Base-by-base conservation (phyloP, 164 flowering plant genomes). In the Vitis riparia region DNA sequence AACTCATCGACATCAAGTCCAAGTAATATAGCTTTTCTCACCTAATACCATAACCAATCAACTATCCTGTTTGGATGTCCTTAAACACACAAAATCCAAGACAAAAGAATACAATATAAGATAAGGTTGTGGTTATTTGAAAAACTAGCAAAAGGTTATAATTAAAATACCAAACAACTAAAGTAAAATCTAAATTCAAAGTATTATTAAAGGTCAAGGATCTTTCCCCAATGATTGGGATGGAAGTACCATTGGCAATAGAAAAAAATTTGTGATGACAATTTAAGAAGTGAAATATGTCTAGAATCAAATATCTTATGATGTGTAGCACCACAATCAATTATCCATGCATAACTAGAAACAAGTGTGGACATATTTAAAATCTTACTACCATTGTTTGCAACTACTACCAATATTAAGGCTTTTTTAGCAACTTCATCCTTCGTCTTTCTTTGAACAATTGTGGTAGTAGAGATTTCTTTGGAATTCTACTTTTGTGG, bases 221-320 rank as follows among this genome's bases (percentile, higher is more conserved):
- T 23, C 1, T 23, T 23, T 23, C 27, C 27, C 27, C 0, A 23
- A 23, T 23, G 2, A 23, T 1, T 23, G 27, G 27, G 27, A 51
- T 65, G n/a, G 30, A 9, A 11, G 8, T 13, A 69, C 72, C 65
- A 23, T 59, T 69, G 14, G 72, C 49, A 9, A 65, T 49, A 12
- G 72, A 49, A 14, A 69, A 23, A 16, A 14, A 2, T 59, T 50
- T 69, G 57, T 7, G 7, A 27, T 30, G 65, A 61, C 3, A 8
- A 57, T 1, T 59, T 69, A 48, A 69, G 65, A 1, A 0, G 8
- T 19, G 27, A 11, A 16, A 69, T 16, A 48, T 60, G 55, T 30
- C 27, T 69, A 49, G 16, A 14, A 29, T 69, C 64, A 52, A 52
- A 61, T 59, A 2, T 69, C 71, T 57, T 59, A 48, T 68, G 71